Base-by-base conservation (phyloP, 345 rosid genomes). In the Camelina laxa region DNA sequence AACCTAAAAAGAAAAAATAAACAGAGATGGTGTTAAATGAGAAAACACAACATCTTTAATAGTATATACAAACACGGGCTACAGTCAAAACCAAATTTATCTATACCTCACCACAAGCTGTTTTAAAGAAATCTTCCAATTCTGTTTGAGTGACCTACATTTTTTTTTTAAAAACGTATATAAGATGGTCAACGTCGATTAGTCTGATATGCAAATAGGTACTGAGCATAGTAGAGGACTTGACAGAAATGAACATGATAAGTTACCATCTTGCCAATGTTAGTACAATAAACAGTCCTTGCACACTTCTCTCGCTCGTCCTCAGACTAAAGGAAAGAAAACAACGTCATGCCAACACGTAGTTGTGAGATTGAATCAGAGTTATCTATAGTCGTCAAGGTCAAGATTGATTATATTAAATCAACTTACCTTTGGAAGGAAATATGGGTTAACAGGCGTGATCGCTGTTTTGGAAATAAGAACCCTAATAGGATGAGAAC, bases 401-500 rank as follows among this genome's bases (percentile, higher is more conserved):
- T 11, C 50, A 58, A 20, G 66, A 19, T 51, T 22, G 51, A 31
- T 53, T 13, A 53, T 69, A 21, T 53, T 19, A 53, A 65, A 17
- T 21, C 56, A 39, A 60, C 89, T 85, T 79, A 93, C 98, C 85
- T 79, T 87, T 39, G 98, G 98, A 83, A 94, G 82, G 72, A 87
- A 89, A 5, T 87, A 85, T 38, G 98, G 98, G 83, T 92, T 92
- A 65, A 92, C 95, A 33, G 98, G 98, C 45, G 93, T 91, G 65
- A 91, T 93, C 6, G 98, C 98, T 57, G 98, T 93, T 84, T 86
- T 93, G 12, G 98, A 93, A 80, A 92, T 94, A 81, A 82, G 82
- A 77, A 94, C 97, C 73, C 76, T 85, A 42, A 94, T 76, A 16
- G 97, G 96, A 75, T 89, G 89, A 81, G 70, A 91, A 49, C 97